These are phyloP conservation scores for Teunomyces panamensis DNA, from an alignment of 805 yeast species.

Conservation along the genomic window DNA sequence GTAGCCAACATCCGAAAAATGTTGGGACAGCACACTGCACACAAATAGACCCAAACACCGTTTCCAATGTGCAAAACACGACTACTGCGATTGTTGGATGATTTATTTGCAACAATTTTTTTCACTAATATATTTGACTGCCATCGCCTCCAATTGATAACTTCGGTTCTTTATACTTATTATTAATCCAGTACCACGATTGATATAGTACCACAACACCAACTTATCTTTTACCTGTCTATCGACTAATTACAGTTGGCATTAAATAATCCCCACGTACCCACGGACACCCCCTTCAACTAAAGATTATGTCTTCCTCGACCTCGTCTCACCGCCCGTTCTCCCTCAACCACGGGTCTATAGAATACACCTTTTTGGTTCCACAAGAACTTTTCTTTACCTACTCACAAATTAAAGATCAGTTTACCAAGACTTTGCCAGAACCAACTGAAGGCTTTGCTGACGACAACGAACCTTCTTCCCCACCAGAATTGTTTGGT, in stretches of 20 bases:
- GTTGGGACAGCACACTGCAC: slow-evolving; percentile 2
- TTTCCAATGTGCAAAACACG: background rate
- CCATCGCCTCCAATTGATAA: slow-evolving; percentile 2
- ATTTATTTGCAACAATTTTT: slow-evolving; percentile 3
- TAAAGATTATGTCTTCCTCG: background rate
- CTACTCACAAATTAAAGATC: slow-evolving; percentile 85
- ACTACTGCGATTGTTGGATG: slow-evolving; percentile 1
- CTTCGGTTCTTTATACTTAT: background rate
- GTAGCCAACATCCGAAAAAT: slow-evolving; percentile 1
- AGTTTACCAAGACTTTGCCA: slow-evolving; percentile 75
- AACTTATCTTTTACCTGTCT: background rate
- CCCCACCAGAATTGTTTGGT: slow-evolving; percentile 81
- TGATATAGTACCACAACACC: slow-evolving; percentile 1
- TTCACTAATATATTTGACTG: background rate
- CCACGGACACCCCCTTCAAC: background rate
- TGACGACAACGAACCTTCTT: slow-evolving; percentile 82
- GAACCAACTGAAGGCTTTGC: slow-evolving; percentile 80
- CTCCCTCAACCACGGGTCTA: slow-evolving; percentile 76
- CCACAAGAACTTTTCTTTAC: slow-evolving; percentile 78
- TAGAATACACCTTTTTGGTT: slow-evolving; percentile 84
- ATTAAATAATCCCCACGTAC: background rate
- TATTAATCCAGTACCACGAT: slow-evolving; percentile 4
- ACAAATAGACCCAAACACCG: slow-evolving; percentile 2
- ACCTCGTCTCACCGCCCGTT: slow-evolving; percentile 60
- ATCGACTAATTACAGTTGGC: background rate